Conservation (phyloP, 176 grass and related monocot genomes). For the Raddia distichophylla region DNA sequence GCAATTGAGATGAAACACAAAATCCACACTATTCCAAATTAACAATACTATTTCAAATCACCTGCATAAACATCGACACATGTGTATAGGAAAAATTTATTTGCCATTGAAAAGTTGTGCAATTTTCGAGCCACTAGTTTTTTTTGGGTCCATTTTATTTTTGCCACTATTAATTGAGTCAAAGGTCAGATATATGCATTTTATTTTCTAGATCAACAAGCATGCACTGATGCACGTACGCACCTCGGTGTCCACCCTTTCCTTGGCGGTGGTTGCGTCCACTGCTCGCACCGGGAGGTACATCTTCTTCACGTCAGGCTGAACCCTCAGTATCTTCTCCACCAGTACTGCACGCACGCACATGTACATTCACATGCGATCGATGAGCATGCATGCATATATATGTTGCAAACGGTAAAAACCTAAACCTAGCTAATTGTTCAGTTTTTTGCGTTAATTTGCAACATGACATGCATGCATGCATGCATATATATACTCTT, state of each 20-base stretch:
- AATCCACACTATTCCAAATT: background rate
- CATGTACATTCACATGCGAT: too few species aligned
- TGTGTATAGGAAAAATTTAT: too few species aligned
- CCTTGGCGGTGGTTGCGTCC: constrained; percentile 48
- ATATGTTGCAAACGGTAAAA: too few species aligned
- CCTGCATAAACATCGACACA: too few species aligned
- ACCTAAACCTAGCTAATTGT: background rate
- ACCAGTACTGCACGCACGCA: constrained; percentile 22
- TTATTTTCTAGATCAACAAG: background rate
- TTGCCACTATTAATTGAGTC: too few species aligned
- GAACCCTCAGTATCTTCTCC: constrained; percentile 38
- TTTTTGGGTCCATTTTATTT: too few species aligned
- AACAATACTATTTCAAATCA: too few species aligned
- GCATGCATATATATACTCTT: constrained; percentile 24
- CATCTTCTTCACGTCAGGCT: constrained; percentile 17
- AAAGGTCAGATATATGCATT: too few species aligned
- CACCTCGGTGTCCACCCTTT: constrained; percentile 76
- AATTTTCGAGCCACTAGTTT: too few species aligned
- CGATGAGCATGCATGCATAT: background rate
- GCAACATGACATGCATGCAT: background rate
- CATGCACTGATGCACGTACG: background rate
- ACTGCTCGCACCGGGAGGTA: constrained; percentile 31
- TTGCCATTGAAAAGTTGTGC: too few species aligned
- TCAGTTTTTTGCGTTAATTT: background rate
- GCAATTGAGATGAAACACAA: background rate